These are phyloP conservation scores for Corinectria fuckeliana DNA, from an alignment of 2,329 filamentous ascomycete genomes.

Conservation along the genomic window DNA sequence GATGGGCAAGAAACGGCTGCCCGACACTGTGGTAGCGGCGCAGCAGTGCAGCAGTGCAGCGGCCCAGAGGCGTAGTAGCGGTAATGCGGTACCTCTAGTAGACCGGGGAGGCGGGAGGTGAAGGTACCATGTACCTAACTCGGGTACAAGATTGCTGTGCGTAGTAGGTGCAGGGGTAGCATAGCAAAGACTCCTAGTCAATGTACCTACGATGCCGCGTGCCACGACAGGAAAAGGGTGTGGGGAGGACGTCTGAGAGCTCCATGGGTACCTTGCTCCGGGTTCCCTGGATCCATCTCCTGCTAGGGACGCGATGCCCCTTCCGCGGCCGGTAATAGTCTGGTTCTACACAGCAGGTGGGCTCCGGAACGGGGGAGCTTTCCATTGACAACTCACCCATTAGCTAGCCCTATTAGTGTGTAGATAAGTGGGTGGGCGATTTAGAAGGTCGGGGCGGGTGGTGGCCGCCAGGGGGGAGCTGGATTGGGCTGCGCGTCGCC, in stretches of 20 bases:
- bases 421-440: no score
- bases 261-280: background rate
- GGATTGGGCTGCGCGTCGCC: no score
- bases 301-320: background rate
- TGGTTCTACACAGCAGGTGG: background rate
- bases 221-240: slow-evolving; percentile 1
- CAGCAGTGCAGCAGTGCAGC: background rate
- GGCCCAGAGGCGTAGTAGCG: background rate
- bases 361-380: no score
- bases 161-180: background rate
- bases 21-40: background rate
- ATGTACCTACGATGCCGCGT: slow-evolving; percentile 6
- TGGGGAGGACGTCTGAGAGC: background rate
- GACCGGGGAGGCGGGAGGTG: slow-evolving; percentile 3
- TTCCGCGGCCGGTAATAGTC: background rate
- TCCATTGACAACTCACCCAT: no score
- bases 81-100: slow-evolving; percentile 9
- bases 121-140: no score
- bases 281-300: background rate
- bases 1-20: background rate
- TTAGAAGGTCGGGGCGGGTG: no score
- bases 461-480: no score
- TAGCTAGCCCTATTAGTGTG: no score
- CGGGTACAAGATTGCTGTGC: no score
- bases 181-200: background rate